A percentile compares a stretch with the other conserved stretches of the same genome.
These are phyloP conservation scores for Ochromonas danica DNA, from an alignment of 108 stramenopile species.

Conservation along the genomic window DNA sequence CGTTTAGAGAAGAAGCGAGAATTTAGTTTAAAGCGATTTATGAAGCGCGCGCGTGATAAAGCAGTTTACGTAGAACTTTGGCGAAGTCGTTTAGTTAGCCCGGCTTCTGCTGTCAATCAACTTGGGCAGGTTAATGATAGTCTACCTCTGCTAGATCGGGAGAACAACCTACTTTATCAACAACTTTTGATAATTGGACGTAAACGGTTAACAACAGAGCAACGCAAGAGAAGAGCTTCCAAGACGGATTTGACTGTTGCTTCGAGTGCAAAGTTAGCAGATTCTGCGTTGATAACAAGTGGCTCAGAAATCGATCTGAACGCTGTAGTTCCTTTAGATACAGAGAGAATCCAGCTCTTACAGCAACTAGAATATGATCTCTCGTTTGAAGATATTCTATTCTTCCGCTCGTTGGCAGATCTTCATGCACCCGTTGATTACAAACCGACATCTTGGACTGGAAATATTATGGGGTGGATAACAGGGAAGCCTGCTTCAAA, in stretches of 20 bases:
- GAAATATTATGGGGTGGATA: neutral
- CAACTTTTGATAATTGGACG: no score
- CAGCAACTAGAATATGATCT: slow-evolving; percentile 44
- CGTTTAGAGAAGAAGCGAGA: neutral
- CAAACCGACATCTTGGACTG: neutral
- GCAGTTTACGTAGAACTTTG: neutral
- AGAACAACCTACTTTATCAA: no score
- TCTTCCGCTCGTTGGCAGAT: slow-evolving; percentile 44
- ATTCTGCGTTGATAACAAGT: no score
- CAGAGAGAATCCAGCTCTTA: neutral
- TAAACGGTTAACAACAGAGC: no score
- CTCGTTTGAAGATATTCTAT: slow-evolving; percentile 45
- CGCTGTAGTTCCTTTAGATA: no score
- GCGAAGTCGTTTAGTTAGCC: neutral
- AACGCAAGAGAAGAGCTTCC: no score
- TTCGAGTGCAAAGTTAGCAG: no score
- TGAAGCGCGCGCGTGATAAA: neutral
- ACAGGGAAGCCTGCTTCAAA: neutral
- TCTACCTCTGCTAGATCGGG: no score
- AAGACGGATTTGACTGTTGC: no score
- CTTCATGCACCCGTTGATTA: neutral
- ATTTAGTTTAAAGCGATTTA: neutral
- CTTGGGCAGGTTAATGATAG: no score
- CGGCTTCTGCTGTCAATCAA: no score
- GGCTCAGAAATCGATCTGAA: no score